Percentiles rank a stretch among this genome's conserved stretches.
Conservation (phyloP, 441 rosid species). For the Rhodomyrtus psidioides region DNA sequence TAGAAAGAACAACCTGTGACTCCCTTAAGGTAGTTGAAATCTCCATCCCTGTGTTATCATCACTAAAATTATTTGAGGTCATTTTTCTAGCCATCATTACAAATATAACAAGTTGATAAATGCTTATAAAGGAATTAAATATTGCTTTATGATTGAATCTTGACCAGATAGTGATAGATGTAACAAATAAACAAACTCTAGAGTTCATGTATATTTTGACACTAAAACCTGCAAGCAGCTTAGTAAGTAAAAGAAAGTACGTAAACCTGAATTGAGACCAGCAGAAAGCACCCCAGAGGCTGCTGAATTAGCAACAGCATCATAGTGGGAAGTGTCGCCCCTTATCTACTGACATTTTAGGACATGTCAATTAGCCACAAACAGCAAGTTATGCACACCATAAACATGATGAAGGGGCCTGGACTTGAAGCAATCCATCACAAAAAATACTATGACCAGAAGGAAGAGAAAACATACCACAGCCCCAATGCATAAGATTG, state of each 20-base stretch:
- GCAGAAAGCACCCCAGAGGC: slow-evolving; percentile 98
- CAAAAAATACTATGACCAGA: not conserved
- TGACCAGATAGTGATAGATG: not conserved
- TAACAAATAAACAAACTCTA: not conserved
- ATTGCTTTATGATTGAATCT: not conserved
- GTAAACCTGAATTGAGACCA: slow-evolving; percentile 78
- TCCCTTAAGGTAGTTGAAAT: not conserved
- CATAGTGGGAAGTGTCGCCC: slow-evolving; percentile 96
- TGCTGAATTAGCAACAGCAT: slow-evolving; percentile 90
- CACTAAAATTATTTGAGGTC: not conserved
- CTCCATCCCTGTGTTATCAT: not conserved
- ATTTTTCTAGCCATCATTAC: not conserved
- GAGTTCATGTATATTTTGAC: not conserved
- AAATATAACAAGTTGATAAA: not conserved
- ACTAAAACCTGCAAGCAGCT: not conserved
- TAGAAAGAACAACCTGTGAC: not conserved
- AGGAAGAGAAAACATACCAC: slow-evolving; percentile 58
- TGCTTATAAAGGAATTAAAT: not conserved
- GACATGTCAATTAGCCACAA: slow-evolving; percentile 2
- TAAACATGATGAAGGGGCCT: not conserved
- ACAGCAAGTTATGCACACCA: not conserved
- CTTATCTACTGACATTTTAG: slow-evolving; percentile 43
- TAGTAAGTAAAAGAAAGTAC: not conserved
- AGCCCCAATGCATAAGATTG: slow-evolving; percentile 87
- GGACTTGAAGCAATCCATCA: not conserved